Conservation (phyloP, 2,329 filamentous ascomycete species). For the Aschersonia sp. region DNA sequence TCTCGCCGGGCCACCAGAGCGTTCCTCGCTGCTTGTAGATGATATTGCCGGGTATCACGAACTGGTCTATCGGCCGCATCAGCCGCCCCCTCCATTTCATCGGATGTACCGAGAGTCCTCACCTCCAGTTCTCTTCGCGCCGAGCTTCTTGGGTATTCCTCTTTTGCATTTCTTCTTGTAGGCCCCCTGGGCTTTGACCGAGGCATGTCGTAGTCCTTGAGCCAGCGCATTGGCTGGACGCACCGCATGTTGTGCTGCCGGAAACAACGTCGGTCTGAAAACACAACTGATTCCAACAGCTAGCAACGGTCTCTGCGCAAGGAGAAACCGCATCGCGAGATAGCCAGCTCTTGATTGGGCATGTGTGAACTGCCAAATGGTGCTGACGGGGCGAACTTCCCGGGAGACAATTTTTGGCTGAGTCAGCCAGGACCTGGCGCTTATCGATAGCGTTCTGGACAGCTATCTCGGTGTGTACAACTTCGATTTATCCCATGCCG, state of each 20-base stretch:
- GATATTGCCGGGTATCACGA: conserved; percentile 91
- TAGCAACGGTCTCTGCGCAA: conserved; percentile 30
- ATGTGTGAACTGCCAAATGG: too few species aligned
- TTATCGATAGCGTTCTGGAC: conserved; percentile 10
- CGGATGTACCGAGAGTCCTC: conserved; percentile 16
- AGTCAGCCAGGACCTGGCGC: not conserved
- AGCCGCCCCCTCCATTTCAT: not conserved
- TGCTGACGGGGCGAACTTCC: too few species aligned
- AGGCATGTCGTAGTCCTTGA: conserved; percentile 37
- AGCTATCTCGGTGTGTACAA: conserved; percentile 2
- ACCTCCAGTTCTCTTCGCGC: conserved; percentile 87
- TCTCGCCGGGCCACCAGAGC: conserved; percentile 88
- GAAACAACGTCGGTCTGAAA: conserved; percentile 1
- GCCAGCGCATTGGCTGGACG: conserved; percentile 26
- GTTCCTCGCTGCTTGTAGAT: conserved; percentile 95
- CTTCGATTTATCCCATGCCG: too few species aligned
- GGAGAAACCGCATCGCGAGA: conserved; percentile 28
- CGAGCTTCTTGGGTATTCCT: conserved; percentile 65
- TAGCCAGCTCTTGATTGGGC: not conserved
- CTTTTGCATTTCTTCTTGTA: conserved; percentile 50
- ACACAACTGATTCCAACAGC: conserved; percentile 15
- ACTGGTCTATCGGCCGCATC: conserved; percentile 49
- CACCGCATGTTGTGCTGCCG: conserved; percentile 1
- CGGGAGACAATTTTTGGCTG: conserved; percentile 1
- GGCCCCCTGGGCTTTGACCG: conserved; percentile 50